Conservation (phyloP, 176 grass and related monocot species). For the Paspalum notatum region DNA sequence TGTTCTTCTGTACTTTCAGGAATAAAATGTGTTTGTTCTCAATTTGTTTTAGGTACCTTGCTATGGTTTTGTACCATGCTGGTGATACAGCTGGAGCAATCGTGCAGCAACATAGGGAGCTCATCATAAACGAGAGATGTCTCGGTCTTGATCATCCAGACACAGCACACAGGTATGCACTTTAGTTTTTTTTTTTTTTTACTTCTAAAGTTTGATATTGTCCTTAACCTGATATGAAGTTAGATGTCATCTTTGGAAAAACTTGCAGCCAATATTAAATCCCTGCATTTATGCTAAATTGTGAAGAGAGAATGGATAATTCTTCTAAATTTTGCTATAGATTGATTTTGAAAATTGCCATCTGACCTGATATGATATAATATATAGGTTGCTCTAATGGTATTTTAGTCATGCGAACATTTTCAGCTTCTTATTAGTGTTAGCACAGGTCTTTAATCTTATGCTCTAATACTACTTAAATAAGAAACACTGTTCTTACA, state of each 20-base stretch:
- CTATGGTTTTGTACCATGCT: constrained; percentile 96
- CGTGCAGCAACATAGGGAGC: constrained; percentile 94
- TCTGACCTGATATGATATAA: neutral
- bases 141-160: constrained; percentile 98
- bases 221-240: neutral
- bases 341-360: neutral
- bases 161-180: constrained; percentile 87
- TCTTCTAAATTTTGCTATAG: neutral
- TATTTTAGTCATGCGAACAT: neutral
- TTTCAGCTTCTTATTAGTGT: neutral
- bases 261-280: neutral
- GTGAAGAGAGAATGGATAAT: neutral
- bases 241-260: neutral
- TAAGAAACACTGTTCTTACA: neutral
- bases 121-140: constrained; percentile 97
- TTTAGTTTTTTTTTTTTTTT: neutral
- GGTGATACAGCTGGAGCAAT: constrained; percentile 88
- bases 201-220: neutral
- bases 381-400: neutral
- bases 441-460: neutral
- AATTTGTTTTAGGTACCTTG: constrained; percentile 72
- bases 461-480: neutral
- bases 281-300: neutral
- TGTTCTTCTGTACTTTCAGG: constrained; percentile 1
- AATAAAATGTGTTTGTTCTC: neutral